A percentile compares a stretch with the other conserved stretches of the same genome.
phyloP scores from a whole-genome alignment of 306 rosid species.

The Vicia villosa region DNA sequence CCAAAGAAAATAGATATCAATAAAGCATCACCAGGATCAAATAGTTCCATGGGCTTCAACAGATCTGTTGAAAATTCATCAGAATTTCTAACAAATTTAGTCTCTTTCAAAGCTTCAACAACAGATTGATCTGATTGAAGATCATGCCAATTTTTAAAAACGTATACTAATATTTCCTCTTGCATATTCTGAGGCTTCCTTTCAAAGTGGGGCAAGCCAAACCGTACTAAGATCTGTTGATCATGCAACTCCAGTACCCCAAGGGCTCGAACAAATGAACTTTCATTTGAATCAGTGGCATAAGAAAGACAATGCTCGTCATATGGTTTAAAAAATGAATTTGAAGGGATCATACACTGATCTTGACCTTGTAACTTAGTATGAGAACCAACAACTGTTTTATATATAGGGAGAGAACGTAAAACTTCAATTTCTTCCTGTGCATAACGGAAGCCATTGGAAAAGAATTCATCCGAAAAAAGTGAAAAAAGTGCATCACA shows the following conservation, averaged over 20 bases:
- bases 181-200: constrained; percentile 68
- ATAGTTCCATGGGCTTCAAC: constrained; percentile 73
- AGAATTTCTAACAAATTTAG: constrained; percentile 82
- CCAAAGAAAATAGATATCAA: constrained; percentile 87
- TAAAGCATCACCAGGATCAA: constrained; percentile 87
- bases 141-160: constrained; percentile 85
- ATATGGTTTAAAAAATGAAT: constrained; percentile 76
- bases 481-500: constrained; percentile 81
- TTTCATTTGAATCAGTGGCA: constrained; percentile 66
- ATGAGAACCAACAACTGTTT: constrained; percentile 85
- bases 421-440: constrained; percentile 77
- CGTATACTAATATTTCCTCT: constrained; percentile 74
- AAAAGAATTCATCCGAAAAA: constrained; percentile 66
- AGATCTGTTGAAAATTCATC: constrained; percentile 83
- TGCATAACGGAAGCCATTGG: constrained; percentile 52
- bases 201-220: constrained; percentile 89
- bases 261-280: constrained; percentile 80
- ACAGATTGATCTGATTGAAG: constrained; percentile 72
- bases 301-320: constrained; percentile 80
- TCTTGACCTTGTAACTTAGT: constrained; percentile 67
- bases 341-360: constrained; percentile 85
- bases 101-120: constrained; percentile 74
- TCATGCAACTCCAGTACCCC: constrained; percentile 76
- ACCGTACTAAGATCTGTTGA: constrained; percentile 82
- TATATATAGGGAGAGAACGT: constrained; percentile 84